Conservation (phyloP, 306 rosid genomes). For the Trifolium dubium region DNA sequence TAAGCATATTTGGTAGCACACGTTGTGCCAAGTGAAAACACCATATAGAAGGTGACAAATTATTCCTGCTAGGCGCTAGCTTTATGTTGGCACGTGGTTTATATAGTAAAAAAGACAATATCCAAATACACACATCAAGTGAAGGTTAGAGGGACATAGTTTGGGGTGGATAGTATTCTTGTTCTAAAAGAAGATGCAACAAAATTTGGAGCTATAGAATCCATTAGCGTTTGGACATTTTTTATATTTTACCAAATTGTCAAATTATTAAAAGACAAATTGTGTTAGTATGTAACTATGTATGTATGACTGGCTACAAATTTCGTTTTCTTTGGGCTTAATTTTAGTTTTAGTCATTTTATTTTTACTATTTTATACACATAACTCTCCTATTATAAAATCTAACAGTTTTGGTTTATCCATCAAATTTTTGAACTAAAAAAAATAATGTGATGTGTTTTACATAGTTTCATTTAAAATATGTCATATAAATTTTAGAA, state of each 20-base stretch:
- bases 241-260: neutral
- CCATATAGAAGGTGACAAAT: neutral
- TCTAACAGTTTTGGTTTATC: no score
- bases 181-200: neutral
- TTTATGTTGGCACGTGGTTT: neutral
- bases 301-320: neutral
- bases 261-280: neutral
- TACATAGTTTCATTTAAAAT: no score
- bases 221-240: neutral
- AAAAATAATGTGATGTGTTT: no score
- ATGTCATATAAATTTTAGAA: no score
- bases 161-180: neutral
- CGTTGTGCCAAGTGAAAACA: neutral
- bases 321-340: no score
- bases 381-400: no score
- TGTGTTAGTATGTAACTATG: no score
- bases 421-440: no score
- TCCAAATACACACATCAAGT: neutral
- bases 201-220: neutral
- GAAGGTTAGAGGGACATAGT: neutral
- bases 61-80: neutral
- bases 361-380: no score
- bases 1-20: neutral
- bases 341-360: no score
- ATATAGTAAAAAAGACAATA: slow-evolving; percentile 1